Evolutionary conservation across 805 yeast genomes (phyloP).

Genomic region (Ogataea neopini): DNA sequence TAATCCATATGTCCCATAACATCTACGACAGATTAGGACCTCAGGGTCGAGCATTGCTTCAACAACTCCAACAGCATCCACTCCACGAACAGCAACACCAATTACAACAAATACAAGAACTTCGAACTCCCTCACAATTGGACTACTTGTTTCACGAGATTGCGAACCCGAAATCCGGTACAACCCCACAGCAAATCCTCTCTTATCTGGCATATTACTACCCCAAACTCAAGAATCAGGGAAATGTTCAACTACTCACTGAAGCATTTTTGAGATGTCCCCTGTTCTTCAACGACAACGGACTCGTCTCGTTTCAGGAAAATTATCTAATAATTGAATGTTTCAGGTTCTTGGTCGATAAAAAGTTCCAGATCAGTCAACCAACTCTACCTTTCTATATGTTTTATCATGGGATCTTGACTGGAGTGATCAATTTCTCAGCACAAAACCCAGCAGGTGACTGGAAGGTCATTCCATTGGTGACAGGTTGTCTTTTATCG

Average conservation of each 20-base stretch:
- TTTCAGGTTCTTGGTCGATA: slow-evolving; percentile 45
- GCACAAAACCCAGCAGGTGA: slow-evolving; percentile 26
- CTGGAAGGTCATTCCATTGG: slow-evolving; percentile 51
- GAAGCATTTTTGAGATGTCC: slow-evolving; percentile 47
- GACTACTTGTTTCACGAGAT: slow-evolving; percentile 49
- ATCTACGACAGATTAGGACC: slow-evolving; percentile 24
- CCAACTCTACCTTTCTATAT: slow-evolving; percentile 48
- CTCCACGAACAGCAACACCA: neutral
- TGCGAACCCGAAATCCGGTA: slow-evolving; percentile 39
- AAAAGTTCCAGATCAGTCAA: slow-evolving; percentile 46
- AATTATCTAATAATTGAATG: slow-evolving; percentile 47
- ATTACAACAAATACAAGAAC: neutral
- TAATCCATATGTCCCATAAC: slow-evolving; percentile 2
- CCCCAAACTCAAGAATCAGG: slow-evolving; percentile 49
- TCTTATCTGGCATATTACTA: slow-evolving; percentile 53
- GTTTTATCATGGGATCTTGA: slow-evolving; percentile 42
- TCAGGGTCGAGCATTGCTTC: slow-evolving; percentile 27
- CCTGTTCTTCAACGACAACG: slow-evolving; percentile 29
- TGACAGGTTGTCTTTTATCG: slow-evolving; percentile 46
- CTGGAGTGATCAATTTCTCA: slow-evolving; percentile 37
- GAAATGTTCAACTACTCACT: slow-evolving; percentile 46
- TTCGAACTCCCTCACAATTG: slow-evolving; percentile 39
- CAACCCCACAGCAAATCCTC: slow-evolving; percentile 32
- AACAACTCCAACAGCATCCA: slow-evolving; percentile 12
- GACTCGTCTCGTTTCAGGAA: slow-evolving; percentile 32